Percentiles rank a stretch among this genome's conserved stretches.
These are phyloP conservation scores for Epichloe typhina DNA, from an alignment of 2,329 filamentous ascomycete species.

Conservation along the genomic window DNA sequence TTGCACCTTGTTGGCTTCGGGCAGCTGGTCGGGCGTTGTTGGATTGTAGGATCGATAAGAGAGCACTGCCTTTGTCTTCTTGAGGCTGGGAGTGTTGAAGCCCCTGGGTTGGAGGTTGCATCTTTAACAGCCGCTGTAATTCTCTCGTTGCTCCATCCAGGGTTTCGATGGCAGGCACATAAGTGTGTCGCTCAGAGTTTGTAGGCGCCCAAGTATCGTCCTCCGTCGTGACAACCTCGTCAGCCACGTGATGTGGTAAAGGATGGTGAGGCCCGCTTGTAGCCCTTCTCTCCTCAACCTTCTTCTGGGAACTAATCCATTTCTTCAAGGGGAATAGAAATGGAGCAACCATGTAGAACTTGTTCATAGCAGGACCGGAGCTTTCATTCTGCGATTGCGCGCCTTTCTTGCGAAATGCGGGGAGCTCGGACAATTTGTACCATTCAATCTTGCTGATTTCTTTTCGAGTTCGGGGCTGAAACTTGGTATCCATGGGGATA, in stretches of 20 bases:
- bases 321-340: slow-evolving; percentile 77
- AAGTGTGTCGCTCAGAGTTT: slow-evolving; percentile 18
- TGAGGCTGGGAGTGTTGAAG: slow-evolving; percentile 21
- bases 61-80: slow-evolving; percentile 35
- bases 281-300: slow-evolving; percentile 44
- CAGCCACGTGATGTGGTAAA: slow-evolving; percentile 26
- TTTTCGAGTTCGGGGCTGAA: slow-evolving; percentile 83
- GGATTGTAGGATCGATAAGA: slow-evolving; percentile 40
- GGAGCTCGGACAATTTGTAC: slow-evolving; percentile 83
- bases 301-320: slow-evolving; percentile 80
- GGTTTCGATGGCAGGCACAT: slow-evolving; percentile 29
- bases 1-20: slow-evolving; percentile 9
- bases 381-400: slow-evolving; percentile 42
- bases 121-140: slow-evolving; percentile 40
- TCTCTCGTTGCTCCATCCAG: slow-evolving; percentile 38
- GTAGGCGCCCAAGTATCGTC: slow-evolving; percentile 41
- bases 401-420: slow-evolving; percentile 62
- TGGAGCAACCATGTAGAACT: slow-evolving; percentile 96
- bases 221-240: slow-evolving; percentile 48
- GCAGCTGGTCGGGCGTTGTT: slow-evolving; percentile 12
- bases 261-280: slow-evolving; percentile 27
- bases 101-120: slow-evolving; percentile 39
- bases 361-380: slow-evolving; percentile 54
- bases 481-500: slow-evolving; percentile 73
- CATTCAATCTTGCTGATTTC: slow-evolving; percentile 96